Evolutionary conservation across 345 rosid genomes (phyloP).

Genomic region (Garcia nutans): DNA sequence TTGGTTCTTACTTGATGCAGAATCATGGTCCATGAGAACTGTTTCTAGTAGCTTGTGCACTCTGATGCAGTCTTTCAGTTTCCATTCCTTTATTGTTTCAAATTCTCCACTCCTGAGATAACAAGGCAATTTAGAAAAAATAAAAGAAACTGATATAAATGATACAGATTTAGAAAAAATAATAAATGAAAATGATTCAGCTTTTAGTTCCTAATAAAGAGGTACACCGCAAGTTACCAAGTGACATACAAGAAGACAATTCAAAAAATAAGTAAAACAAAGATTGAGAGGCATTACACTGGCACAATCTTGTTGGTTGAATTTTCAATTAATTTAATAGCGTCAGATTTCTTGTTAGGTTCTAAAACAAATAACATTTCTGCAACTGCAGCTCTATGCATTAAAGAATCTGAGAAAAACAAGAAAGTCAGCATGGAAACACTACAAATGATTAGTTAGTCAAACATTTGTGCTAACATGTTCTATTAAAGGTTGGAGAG

Average conservation of each 20-base stretch:
- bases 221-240: neutral
- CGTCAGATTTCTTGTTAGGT: slow-evolving; percentile 64
- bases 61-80: slow-evolving; percentile 75
- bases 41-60: slow-evolving; percentile 64
- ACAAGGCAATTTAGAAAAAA: neutral
- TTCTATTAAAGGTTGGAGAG: slow-evolving; percentile 10
- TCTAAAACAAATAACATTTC: slow-evolving; percentile 76
- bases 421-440: slow-evolving; percentile 6
- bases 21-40: slow-evolving; percentile 56
- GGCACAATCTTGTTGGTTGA: slow-evolving; percentile 54
- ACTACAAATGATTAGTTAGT: neutral
- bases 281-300: slow-evolving; percentile 40
- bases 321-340: slow-evolving; percentile 74
- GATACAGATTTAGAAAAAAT: neutral
- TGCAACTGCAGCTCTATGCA: slow-evolving; percentile 92
- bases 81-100: slow-evolving; percentile 71
- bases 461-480: neutral
- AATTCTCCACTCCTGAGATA: slow-evolving; percentile 55
- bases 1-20: slow-evolving; percentile 68
- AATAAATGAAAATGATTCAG: slow-evolving; percentile 10
- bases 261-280: neutral
- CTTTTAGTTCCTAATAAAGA: neutral
- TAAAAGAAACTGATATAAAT: neutral
- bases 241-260: neutral
- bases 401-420: slow-evolving; percentile 62